Evolutionary conservation across 192 early-diverging fungal genomes (phyloP).

Genomic region (Rhizoclosmatium globosum): DNA sequence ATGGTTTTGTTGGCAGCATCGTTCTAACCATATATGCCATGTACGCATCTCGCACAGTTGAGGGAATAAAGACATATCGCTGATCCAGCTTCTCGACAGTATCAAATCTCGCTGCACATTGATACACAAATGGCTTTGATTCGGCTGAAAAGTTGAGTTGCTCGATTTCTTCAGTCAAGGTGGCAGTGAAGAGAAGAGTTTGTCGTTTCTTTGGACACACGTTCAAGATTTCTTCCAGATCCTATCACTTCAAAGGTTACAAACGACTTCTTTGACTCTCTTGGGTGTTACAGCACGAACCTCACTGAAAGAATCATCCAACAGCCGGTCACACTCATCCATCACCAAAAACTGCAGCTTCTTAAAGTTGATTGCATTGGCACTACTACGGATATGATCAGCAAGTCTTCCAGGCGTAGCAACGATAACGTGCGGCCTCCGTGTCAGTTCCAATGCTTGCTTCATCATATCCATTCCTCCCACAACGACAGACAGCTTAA

Average conservation of each 20-base stretch:
- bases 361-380: conserved; percentile 76
- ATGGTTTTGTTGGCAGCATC: conserved; percentile 78
- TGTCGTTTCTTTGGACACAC: conserved; percentile 84
- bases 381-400: conserved; percentile 88
- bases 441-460: conserved; percentile 87
- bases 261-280: no score
- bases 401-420: conserved; percentile 95
- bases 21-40: conserved; percentile 81
- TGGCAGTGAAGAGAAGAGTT: conserved; percentile 96
- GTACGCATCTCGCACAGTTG: conserved; percentile 89
- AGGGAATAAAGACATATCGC: conserved; percentile 91
- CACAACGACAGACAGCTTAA: conserved; percentile 87
- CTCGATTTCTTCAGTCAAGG: conserved; percentile 91
- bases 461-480: conserved; percentile 88
- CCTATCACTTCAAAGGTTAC: conserved; percentile 46
- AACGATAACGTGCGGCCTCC: conserved; percentile 89
- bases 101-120: conserved; percentile 57
- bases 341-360: conserved; percentile 79
- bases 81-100: conserved; percentile 91
- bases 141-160: conserved; percentile 53
- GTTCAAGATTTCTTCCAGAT: conserved; percentile 82
- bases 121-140: conserved; percentile 53
- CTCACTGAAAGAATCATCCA: conserved; percentile 68
- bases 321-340: conserved; percentile 78
- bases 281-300: not conserved